Base-by-base conservation (phyloP, 805 yeast species). In the Hemisphaericaspora nanyangensis region DNA sequence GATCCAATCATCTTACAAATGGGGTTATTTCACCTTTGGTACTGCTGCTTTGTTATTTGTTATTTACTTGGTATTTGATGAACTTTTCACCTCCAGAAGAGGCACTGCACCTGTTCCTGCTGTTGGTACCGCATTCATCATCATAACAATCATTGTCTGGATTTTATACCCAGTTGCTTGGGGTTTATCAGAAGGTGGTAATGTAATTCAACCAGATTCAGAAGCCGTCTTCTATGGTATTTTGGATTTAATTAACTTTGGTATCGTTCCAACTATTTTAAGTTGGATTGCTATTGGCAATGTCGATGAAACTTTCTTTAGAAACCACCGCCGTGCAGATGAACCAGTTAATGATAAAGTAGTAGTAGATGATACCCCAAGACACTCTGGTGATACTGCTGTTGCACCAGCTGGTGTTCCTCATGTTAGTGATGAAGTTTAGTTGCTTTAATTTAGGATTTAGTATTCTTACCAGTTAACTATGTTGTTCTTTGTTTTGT, bases 21-120 rank as follows among this genome's bases (percentile, higher is more conserved):
- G 85, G 85, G 87, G 86, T 55, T 80, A 76, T 65, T 80, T 75
- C 59, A 70, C 76, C 6, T 76, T 80, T 55, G 79, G 75, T 22
- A 65, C 65, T 29, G 58, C 58, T 42, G 68, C 71, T 27, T 61
- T 68, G 58, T 45, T 76, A 42, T 62, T 65, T 39, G 66, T 67
- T 15, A 55, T 71, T 35, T 54, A 46, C 32, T 68, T 71, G 49
- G 37, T 65, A 32, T 17, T 32, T 13, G 20, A 7, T 29, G 40
- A 40, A 19, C 27, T 40, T 11, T n/a, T 17, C 15, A 17, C 13
- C 15, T 40, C 40, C 17, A 44, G 43, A 20, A 8, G 26, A 8
- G 35, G 20, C 5, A 11, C 31, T 16, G 35, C 27, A 11, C 24
- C 17, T 4, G 32, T 18, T 10, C 30, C 28, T 29, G 13, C 32